Percentiles rank a stretch among this genome's conserved stretches.
These are phyloP conservation scores for Canavalia ensiformis DNA, from an alignment of 306 rosid species.

Conservation along the genomic window DNA sequence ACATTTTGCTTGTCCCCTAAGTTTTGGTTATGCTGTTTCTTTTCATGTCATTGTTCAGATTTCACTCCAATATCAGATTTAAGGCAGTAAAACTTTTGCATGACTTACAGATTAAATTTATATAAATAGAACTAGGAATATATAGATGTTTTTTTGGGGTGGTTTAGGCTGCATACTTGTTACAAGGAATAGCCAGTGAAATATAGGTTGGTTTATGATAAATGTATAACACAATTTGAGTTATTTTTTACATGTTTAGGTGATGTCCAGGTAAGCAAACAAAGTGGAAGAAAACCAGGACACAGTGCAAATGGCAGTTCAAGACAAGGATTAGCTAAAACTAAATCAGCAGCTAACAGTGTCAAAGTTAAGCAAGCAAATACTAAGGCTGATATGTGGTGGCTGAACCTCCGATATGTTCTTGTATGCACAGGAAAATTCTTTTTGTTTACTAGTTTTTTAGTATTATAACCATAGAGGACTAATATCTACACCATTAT, in stretches of 20 bases:
- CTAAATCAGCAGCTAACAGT: constrained; percentile 40
- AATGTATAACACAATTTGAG: constrained; percentile 44
- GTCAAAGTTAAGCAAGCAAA: constrained; percentile 53
- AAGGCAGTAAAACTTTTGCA: constrained; percentile 20
- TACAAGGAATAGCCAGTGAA: constrained; percentile 35
- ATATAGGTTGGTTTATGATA: constrained; percentile 31
- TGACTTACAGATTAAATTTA: constrained; percentile 3
- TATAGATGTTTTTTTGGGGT: background rate
- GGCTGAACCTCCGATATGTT: constrained; percentile 83
- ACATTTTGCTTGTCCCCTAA: background rate
- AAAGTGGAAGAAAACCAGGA: constrained; percentile 45
- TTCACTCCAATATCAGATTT: constrained; percentile 3
- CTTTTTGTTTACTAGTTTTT: constrained; percentile 28
- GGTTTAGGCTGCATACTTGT: background rate
- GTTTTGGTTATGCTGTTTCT: constrained; percentile 17
- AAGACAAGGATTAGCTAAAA: constrained; percentile 50
- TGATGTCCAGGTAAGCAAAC: constrained; percentile 40
- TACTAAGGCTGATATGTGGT: constrained; percentile 65
- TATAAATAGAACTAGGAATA: constrained; percentile 7
- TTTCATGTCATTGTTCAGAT: constrained; percentile 5
- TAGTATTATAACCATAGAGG: constrained; percentile 5
- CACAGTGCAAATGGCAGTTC: constrained; percentile 50
- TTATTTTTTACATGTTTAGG: constrained; percentile 66
- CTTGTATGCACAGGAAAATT: constrained; percentile 62
- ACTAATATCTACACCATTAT: background rate